These are phyloP conservation scores for Fagopyrum homotropicum DNA, from an alignment of 148 eudicot species.

Conservation along the genomic window DNA sequence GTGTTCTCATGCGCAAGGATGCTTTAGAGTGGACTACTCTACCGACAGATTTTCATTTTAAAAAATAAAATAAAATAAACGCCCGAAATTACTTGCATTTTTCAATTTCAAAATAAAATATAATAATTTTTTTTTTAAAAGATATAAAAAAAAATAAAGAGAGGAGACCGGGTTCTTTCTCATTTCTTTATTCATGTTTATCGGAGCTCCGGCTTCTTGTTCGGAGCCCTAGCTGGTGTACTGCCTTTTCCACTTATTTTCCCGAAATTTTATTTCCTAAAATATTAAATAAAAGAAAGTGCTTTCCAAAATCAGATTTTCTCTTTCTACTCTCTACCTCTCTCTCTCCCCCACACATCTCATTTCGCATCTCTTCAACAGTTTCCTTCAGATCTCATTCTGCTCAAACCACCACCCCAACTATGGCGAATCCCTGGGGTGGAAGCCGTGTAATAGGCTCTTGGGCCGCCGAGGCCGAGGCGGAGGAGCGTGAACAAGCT, in stretches of 20 bases:
- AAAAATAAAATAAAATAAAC: no score
- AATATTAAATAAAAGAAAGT: neutral
- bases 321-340: neutral
- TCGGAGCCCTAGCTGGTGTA: constrained; percentile 3
- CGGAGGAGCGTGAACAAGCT: neutral
- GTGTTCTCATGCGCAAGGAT: no score
- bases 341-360: neutral
- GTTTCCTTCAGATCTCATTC: constrained; percentile 5
- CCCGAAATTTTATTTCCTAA: neutral
- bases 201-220: neutral
- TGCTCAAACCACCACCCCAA: constrained; percentile 9
- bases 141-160: neutral
- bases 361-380: neutral
- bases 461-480: constrained; percentile 16
- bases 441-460: constrained; percentile 15
- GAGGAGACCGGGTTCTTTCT: neutral
- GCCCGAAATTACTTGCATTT: no score
- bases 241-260: neutral
- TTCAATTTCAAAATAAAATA: no score
- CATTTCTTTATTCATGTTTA: neutral
- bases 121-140: neutral
- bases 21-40: no score
- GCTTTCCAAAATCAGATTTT: neutral
- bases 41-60: no score
- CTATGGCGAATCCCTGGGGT: constrained; percentile 15